These are phyloP conservation scores for Blastomyces gilchristii DNA, from an alignment of 2,329 filamentous ascomycete species.

Conservation along the genomic window DNA sequence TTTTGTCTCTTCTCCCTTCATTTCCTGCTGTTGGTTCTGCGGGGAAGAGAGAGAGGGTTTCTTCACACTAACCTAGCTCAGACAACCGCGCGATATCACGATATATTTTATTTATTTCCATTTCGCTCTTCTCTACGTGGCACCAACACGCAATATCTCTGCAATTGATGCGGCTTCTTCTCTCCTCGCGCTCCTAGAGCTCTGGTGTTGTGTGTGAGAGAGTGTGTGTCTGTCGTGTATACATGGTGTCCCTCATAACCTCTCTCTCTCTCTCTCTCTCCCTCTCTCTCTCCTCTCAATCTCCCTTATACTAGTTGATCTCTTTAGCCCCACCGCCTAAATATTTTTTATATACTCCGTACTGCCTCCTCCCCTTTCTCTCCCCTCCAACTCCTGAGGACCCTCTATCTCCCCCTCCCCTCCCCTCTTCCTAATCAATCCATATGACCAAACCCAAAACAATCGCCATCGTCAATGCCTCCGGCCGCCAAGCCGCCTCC, in stretches of 20 bases:
- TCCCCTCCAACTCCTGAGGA: background rate
- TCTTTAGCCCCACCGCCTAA: background rate
- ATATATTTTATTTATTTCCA: no score
- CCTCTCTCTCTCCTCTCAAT: no score
- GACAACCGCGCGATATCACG: background rate
- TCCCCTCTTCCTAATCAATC: conserved; percentile 8
- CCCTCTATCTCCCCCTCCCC: background rate
- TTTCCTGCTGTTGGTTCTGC: background rate
- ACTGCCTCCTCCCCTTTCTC: background rate
- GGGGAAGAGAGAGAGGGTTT: background rate
- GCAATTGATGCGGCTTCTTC: conserved; percentile 3
- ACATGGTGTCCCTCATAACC: background rate
- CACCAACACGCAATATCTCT: background rate
- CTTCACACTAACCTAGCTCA: background rate
- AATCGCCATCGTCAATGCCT: conserved; percentile 91
- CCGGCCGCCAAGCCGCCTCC: conserved; percentile 88
- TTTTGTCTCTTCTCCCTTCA: background rate
- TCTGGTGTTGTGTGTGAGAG: no score
- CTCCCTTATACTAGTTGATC: background rate
- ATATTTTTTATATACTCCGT: background rate
- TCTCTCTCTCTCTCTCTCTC: no score
- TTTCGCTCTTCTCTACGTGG: background rate
- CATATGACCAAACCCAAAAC: conserved; percentile 47
- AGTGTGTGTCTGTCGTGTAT: background rate
- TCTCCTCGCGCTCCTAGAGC: conserved; percentile 1